phyloP scores from a whole-genome alignment of 768 basidiomycete genomes.

The Trametes villosa region DNA sequence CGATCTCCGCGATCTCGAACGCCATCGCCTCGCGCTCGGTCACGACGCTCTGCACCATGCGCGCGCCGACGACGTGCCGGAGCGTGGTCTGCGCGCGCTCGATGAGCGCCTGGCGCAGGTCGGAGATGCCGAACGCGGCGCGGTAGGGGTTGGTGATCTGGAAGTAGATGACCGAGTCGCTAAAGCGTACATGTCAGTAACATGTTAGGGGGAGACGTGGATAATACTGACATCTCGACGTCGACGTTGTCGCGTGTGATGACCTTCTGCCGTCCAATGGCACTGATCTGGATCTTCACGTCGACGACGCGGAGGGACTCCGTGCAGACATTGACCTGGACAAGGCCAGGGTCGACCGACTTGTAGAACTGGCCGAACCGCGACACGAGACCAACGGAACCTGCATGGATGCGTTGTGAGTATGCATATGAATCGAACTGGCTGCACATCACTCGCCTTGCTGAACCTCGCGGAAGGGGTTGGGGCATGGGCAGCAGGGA shows the following conservation, averaged over 20 bases:
- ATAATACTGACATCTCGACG: slow-evolving; percentile 73
- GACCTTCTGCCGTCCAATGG: slow-evolving; percentile 86
- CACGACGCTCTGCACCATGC: slow-evolving; percentile 93
- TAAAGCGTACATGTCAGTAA: slow-evolving; percentile 36
- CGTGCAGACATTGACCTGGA: slow-evolving; percentile 92
- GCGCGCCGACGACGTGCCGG: slow-evolving; percentile 95
- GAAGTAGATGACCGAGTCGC: slow-evolving; percentile 93
- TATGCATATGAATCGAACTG: slow-evolving; percentile 1
- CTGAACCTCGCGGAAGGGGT: slow-evolving; percentile 83
- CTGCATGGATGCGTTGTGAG: slow-evolving; percentile 45
- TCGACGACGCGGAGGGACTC: slow-evolving; percentile 87
- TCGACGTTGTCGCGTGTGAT: slow-evolving; percentile 97
- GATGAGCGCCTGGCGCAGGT: slow-evolving; percentile 82
- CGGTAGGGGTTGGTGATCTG: slow-evolving; percentile 90
- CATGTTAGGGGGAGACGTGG: not conserved
- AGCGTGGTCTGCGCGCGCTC: slow-evolving; percentile 94
- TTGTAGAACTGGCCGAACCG: slow-evolving; percentile 98
- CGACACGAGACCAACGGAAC: slow-evolving; percentile 87
- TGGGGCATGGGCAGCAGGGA: slow-evolving; percentile 84
- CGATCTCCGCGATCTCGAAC: slow-evolving; percentile 95
- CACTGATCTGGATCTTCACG: slow-evolving; percentile 94
- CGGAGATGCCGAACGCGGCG: slow-evolving; percentile 90
- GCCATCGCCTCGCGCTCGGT: slow-evolving; percentile 97
- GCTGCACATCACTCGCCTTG: slow-evolving; percentile 57
- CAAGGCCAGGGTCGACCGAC: slow-evolving; percentile 90